These are phyloP conservation scores for Neohortaea acidophila DNA, from an alignment of 495 filamentous ascomycete species.

Conservation along the genomic window DNA sequence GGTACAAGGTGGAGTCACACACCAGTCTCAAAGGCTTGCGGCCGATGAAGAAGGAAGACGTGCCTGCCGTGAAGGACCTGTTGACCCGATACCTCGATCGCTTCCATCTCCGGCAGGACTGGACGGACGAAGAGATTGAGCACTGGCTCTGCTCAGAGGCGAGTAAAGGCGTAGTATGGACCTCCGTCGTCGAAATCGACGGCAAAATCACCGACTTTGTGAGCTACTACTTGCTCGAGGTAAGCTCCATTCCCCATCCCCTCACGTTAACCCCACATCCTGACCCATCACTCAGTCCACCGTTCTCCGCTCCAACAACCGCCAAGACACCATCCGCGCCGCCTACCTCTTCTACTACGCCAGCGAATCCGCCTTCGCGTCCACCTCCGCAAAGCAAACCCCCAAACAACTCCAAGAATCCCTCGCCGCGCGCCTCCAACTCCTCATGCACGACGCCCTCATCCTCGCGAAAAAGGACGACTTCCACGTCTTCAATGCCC, in stretches of 20 bases:
- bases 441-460: conserved; percentile 67
- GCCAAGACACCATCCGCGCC: conserved; percentile 55
- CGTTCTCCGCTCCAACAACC: conserved; percentile 61
- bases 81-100: conserved; percentile 63
- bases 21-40: conserved; percentile 61
- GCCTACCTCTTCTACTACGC: conserved; percentile 97
- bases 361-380: conserved; percentile 56
- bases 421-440: conserved; percentile 44
- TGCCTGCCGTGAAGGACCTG: conserved; percentile 59
- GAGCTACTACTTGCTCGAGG: conserved; percentile 85
- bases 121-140: conserved; percentile 59
- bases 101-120: conserved; percentile 72
- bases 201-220: conserved; percentile 90
- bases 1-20: conserved; percentile 56
- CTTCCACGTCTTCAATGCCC: conserved; percentile 94
- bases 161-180: conserved; percentile 71
- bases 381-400: conserved; percentile 32
- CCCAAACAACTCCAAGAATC: neutral
- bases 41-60: conserved; percentile 65
- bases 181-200: conserved; percentile 74
- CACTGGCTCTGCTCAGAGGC: conserved; percentile 58
- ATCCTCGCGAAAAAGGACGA: conserved; percentile 71
- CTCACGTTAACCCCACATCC: neutral
- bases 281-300: conserved; percentile 37
- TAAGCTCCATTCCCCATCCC: conserved; percentile 3